phyloP scores from a whole-genome alignment of 495 filamentous ascomycete genomes.

The Choiromyces venosus region DNA sequence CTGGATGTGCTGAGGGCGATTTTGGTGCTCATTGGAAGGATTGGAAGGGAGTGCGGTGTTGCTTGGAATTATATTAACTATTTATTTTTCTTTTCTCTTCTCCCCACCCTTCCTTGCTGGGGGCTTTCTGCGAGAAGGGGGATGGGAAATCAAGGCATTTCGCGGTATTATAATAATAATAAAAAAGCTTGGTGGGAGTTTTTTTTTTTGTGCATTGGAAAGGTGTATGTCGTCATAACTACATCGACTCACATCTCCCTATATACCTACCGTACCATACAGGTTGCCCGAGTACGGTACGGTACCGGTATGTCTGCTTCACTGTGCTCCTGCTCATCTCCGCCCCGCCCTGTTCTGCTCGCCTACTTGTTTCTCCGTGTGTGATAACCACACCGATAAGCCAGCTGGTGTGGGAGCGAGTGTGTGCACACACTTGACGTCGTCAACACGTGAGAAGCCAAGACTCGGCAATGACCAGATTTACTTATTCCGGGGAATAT shows the following conservation, averaged over 20 bases:
- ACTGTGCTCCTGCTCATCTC: background rate
- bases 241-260: background rate
- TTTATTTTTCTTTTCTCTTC: background rate
- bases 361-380: background rate
- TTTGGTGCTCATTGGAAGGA: background rate
- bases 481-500: background rate
- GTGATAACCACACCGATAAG: background rate
- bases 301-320: background rate
- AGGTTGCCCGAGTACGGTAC: no score
- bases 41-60: background rate
- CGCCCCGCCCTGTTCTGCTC: background rate
- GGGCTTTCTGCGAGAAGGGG: background rate
- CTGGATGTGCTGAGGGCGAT: background rate
- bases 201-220: background rate
- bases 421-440: background rate
- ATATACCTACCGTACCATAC: no score
- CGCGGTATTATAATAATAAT: background rate
- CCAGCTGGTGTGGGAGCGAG: background rate
- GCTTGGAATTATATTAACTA: background rate
- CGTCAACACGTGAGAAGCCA: slow-evolving; percentile 1
- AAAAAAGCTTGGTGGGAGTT: background rate
- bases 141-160: background rate
- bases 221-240: slow-evolving; percentile 3
- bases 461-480: background rate
- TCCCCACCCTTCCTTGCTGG: background rate